Evolutionary conservation across 1,284 basidiomycete species (phyloP), one percentile per base, ranked within the genome.

Genomic region (Caloboletus firmus): DNA sequence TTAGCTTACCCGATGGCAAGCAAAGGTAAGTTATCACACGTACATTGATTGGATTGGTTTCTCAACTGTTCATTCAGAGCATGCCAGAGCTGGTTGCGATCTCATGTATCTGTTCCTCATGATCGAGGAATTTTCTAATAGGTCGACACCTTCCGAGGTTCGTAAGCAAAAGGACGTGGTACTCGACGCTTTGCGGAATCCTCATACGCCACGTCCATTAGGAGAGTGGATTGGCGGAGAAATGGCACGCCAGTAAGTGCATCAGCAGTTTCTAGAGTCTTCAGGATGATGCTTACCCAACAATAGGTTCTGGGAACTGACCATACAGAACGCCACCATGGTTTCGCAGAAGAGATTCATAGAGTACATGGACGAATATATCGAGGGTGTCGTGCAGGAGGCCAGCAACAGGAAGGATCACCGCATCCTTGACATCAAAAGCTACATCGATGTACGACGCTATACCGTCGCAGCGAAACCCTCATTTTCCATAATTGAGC

Each of bases 51-150:
- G 5, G 1, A 17, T n/a, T 5, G 11, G 41, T 40, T 24, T 2
- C 49, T 51, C 7, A 56, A 0, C 10, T 1, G 2, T 51, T n/a
- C 13, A 5, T 47, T 28, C 28, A 60, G 59, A 60, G 7, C 58
- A 60, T 10, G 44, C 2, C 10, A 60, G 59, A 42, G 54, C 45
- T 36, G 54, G 71, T 28, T 78, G 77, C 48, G 76, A 80, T 54
- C 56, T 78, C 31, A 76, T 79, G 72, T 73, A 74, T 40, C 51
- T 76, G 2, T 70, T 75, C 60, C 77, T 77, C 53, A 52, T 76
- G 18, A 68, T 75, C 51, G 77, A 80, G 50, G 74, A 77, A 54
- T 70, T 73, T 44, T 73, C 75, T 1, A 77, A 80, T 59, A 63
- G 68, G 20, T 65, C 61, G 1, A 58, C 69, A 20, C 63, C 60